Percentiles rank a stretch among this genome's conserved stretches.
phyloP scores from a whole-genome alignment of 768 basidiomycete species.

The Boletus coccyginus region DNA sequence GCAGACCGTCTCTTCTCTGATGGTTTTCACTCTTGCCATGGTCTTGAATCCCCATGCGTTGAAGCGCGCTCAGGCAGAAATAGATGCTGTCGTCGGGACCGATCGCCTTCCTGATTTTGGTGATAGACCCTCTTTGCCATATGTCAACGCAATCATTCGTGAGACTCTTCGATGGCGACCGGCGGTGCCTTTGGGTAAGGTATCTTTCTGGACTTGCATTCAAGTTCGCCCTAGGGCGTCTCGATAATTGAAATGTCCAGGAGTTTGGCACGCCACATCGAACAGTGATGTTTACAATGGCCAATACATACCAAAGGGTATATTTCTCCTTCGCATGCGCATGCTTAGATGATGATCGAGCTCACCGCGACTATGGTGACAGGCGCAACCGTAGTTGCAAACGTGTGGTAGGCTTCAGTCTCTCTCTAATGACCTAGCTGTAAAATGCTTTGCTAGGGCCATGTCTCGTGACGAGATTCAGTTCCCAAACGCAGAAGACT shows the following conservation, averaged over 20 bases:
- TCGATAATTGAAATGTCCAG: not conserved
- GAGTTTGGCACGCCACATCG: constrained; percentile 20
- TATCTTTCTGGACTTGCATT: not conserved
- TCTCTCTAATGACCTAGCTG: not conserved
- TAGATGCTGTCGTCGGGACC: not conserved
- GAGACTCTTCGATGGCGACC: constrained; percentile 4
- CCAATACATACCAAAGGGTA: constrained; percentile 31
- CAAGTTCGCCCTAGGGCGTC: too few relatives aligned
- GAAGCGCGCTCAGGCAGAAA: constrained; percentile 6
- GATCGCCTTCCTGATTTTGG: constrained; percentile 1
- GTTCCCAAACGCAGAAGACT: constrained; percentile 9
- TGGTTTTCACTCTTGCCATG: constrained; percentile 9
- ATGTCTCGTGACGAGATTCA: constrained; percentile 8
- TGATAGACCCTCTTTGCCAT: constrained; percentile 4
- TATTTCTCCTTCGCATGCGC: constrained; percentile 3
- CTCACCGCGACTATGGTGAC: not conserved
- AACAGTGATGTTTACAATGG: constrained; percentile 24
- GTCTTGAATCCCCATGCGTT: not conserved
- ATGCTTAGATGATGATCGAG: not conserved
- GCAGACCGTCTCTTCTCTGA: not conserved
- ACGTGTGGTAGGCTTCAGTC: constrained; percentile 4
- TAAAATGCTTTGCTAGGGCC: not conserved
- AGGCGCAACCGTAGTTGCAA: constrained; percentile 12
- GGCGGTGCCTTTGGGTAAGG: not conserved
- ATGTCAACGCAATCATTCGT: constrained; percentile 7